Percentiles rank a stretch among this genome's conserved stretches.
phyloP scores from a whole-genome alignment of 139 green algal genomes.

The Picochlorum sp. region DNA sequence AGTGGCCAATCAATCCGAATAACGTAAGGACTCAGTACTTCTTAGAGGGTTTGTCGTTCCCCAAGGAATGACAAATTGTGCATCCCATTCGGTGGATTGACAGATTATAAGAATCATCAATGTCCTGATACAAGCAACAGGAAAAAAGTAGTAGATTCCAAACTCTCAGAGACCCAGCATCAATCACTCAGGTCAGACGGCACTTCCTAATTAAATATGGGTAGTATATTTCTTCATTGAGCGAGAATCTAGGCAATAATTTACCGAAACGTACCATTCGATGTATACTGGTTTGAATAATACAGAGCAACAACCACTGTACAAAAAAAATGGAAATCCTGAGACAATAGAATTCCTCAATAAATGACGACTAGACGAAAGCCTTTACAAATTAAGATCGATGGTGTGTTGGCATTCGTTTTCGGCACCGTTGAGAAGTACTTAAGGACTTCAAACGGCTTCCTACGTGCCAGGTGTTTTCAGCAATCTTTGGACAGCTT shows the following conservation, averaged over 20 bases:
- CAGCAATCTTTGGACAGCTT: conserved; percentile 29
- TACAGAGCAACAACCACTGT: no score
- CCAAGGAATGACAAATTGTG: neutral
- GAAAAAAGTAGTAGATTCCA: neutral
- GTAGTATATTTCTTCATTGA: no score
- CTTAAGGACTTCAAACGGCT: conserved; percentile 12
- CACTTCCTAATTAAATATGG: conserved; percentile 26
- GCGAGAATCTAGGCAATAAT: no score
- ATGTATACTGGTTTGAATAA: neutral
- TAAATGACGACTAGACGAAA: neutral
- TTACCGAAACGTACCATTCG: neutral
- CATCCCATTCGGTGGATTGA: conserved; percentile 24
- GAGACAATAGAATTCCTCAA: no score
- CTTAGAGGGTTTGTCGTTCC: conserved; percentile 31
- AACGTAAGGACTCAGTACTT: conserved; percentile 27
- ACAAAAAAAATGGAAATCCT: no score
- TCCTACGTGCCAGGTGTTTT: conserved; percentile 26
- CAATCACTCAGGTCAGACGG: conserved; percentile 43
- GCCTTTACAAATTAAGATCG: neutral
- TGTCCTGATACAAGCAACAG: neutral
- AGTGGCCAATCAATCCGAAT: neutral
- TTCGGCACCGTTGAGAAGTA: conserved; percentile 15
- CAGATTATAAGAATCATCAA: conserved; percentile 26
- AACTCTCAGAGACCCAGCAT: conserved; percentile 4
- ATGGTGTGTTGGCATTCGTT: conserved; percentile 13